Evolutionary conservation across 495 filamentous ascomycete genomes (phyloP).

Genomic region (Chaetomium fimeti): DNA sequence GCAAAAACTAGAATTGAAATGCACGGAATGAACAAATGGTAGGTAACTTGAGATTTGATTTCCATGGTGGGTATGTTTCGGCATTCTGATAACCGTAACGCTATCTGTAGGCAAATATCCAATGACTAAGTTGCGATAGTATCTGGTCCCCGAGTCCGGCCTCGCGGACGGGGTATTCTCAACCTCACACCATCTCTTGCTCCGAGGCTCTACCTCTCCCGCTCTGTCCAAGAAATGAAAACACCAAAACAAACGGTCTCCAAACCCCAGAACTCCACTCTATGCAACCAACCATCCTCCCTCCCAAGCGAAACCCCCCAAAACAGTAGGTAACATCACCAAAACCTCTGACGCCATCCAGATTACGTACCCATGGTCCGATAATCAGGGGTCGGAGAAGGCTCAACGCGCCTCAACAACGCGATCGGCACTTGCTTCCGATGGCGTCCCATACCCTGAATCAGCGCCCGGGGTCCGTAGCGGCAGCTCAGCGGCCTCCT

Average conservation of each 20-base stretch:
- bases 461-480: constrained; percentile 30
- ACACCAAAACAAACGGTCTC: neutral
- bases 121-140: neutral
- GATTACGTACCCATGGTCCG: constrained; percentile 7
- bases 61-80: neutral
- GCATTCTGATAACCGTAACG: neutral
- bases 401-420: neutral
- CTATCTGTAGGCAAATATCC: neutral
- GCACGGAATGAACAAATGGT: neutral
- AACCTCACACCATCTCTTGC: no score
- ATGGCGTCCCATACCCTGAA: constrained; percentile 37
- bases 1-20: neutral
- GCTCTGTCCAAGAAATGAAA: neutral
- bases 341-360: neutral
- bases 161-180: neutral
- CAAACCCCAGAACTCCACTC: neutral
- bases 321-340: neutral
- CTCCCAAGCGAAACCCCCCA: neutral
- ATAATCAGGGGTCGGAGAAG: neutral
- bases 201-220: neutral
- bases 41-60: neutral
- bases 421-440: neutral
- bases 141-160: neutral
- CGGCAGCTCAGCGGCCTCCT: constrained; percentile 24
- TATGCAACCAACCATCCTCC: neutral